Conservation (phyloP, 768 basidiomycete genomes). For the Phallus indusiatus region DNA sequence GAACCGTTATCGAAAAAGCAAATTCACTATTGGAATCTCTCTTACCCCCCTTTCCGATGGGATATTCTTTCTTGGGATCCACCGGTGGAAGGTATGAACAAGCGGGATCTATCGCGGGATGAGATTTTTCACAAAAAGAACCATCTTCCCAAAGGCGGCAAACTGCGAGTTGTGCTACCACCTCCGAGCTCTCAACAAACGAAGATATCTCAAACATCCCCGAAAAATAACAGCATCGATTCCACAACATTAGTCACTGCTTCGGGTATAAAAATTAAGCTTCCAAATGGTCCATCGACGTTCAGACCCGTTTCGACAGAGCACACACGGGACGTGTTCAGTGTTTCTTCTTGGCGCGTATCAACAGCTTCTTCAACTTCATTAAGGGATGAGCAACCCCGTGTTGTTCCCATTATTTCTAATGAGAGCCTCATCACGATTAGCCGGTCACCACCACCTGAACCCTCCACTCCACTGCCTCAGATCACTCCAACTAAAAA, state of each 20-base stretch:
- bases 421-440: constrained; percentile 36
- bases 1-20: constrained; percentile 43
- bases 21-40: constrained; percentile 31
- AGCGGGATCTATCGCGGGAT: constrained; percentile 52
- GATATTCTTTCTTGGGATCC: constrained; percentile 68
- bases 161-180: constrained; percentile 23
- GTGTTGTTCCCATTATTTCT: background rate
- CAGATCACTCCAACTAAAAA: background rate
- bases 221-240: background rate
- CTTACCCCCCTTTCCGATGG: constrained; percentile 34
- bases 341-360: constrained; percentile 32
- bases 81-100: constrained; percentile 55
- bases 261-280: constrained; percentile 7
- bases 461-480: constrained; percentile 18
- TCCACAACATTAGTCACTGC: constrained; percentile 3
- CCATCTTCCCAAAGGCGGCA: constrained; percentile 21
- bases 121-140: constrained; percentile 52
- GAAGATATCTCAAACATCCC: background rate
- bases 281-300: background rate
- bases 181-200: background rate
- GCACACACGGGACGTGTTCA: constrained; percentile 26
- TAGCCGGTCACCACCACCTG: constrained; percentile 62
- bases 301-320: constrained; percentile 15
- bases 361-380: constrained; percentile 15
- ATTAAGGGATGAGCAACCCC: constrained; percentile 8